Percentiles rank a stretch among this genome's conserved stretches.
These are phyloP conservation scores for Hymenoscyphus salicellus DNA, from an alignment of 2,329 filamentous ascomycete genomes.

Conservation along the genomic window DNA sequence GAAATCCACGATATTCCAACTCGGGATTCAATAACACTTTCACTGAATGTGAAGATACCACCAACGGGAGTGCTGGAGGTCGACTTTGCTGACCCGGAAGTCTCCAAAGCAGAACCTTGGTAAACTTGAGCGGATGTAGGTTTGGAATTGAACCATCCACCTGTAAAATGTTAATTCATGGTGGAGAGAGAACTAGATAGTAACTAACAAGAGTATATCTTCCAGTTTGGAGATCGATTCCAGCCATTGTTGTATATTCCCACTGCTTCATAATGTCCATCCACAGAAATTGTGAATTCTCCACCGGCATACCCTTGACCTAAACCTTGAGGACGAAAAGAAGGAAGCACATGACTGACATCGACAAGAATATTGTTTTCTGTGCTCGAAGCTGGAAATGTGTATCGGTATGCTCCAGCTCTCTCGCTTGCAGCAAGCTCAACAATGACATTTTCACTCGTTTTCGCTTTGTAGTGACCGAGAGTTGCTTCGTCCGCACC, in stretches of 20 bases:
- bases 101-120: conserved; percentile 30
- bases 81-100: conserved; percentile 31
- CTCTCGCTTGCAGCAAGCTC: conserved; percentile 56
- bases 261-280: conserved; percentile 56
- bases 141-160: conserved; percentile 29
- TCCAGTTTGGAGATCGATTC: conserved; percentile 63
- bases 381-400: conserved; percentile 49
- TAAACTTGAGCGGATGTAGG: conserved; percentile 26
- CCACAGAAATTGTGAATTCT: conserved; percentile 49
- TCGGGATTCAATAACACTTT: conserved; percentile 45
- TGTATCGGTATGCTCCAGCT: conserved; percentile 60
- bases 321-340: conserved; percentile 57
- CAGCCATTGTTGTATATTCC: conserved; percentile 66
- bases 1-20: conserved; percentile 52
- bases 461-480: conserved; percentile 58
- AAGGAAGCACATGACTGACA: conserved; percentile 55
- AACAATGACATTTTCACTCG: conserved; percentile 54
- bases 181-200: not conserved
- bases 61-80: conserved; percentile 46
- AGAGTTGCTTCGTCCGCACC: conserved; percentile 51
- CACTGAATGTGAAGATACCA: conserved; percentile 46
- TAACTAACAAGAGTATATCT: conserved; percentile 55
- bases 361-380: conserved; percentile 27
- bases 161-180: conserved; percentile 5
- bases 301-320: conserved; percentile 64